These are phyloP conservation scores for Solanum bukasovii DNA, from an alignment of 257 asterid genomes.

Conservation along the genomic window DNA sequence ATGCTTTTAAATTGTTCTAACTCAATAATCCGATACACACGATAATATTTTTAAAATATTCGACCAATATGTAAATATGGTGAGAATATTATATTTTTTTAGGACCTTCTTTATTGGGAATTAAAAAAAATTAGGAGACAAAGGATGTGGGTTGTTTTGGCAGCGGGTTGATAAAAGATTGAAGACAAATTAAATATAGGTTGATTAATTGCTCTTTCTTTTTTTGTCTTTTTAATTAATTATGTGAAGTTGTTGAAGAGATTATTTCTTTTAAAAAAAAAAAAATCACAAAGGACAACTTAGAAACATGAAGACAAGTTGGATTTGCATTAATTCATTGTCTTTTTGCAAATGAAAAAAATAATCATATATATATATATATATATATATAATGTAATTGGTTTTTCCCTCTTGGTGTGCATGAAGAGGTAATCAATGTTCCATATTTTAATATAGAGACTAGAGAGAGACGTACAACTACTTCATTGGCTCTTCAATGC, in stretches of 20 bases:
- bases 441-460: background rate
- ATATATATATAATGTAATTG: background rate
- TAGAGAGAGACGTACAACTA: background rate
- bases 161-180: slow-evolving; percentile 6
- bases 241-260: slow-evolving; percentile 15
- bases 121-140: background rate
- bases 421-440: slow-evolving; percentile 15
- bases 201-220: background rate
- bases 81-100: background rate
- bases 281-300: slow-evolving; percentile 7
- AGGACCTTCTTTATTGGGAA: background rate
- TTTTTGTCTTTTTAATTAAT: background rate
- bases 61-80: background rate
- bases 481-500: background rate
- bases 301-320: background rate
- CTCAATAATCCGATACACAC: background rate
- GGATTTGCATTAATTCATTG: background rate
- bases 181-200: slow-evolving; percentile 11
- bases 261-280: background rate
- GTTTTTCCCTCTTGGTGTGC: slow-evolving; percentile 1
- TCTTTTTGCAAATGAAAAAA: background rate
- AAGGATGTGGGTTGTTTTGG: background rate
- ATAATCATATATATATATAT: too few species aligned
- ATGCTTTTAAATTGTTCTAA: background rate
- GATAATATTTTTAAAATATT: background rate